Conservation (phyloP, 2,329 filamentous ascomycete genomes). For the Diaporthe citriasiana region DNA sequence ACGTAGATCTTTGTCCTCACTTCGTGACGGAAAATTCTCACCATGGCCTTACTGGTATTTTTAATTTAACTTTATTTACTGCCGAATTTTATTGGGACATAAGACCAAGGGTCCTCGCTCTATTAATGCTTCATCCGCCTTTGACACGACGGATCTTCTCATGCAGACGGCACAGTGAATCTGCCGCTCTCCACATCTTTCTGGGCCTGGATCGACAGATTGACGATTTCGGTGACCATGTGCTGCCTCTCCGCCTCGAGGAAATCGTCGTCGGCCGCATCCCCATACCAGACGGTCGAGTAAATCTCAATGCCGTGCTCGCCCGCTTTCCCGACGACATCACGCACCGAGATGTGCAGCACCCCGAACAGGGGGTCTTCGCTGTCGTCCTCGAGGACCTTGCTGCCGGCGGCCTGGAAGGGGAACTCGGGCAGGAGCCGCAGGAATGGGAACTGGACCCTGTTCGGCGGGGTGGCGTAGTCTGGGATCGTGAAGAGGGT, state of each 20-base stretch:
- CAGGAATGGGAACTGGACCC: constrained; percentile 51
- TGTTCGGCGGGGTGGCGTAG: constrained; percentile 46
- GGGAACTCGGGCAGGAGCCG: constrained; percentile 42
- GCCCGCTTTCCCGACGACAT: constrained; percentile 37
- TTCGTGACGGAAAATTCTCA: background rate
- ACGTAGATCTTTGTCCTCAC: background rate
- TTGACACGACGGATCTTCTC: background rate
- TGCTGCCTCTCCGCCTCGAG: constrained; percentile 47
- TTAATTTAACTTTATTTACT: background rate
- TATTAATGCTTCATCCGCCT: background rate
- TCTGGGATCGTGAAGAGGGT: constrained; percentile 55
- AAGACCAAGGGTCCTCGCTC: background rate
- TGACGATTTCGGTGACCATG: constrained; percentile 47
- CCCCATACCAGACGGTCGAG: constrained; percentile 46
- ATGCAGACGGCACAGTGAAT: constrained; percentile 9
- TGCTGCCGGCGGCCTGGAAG: constrained; percentile 48
- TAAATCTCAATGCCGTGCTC: constrained; percentile 44
- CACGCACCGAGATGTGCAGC: constrained; percentile 45
- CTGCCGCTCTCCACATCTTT: constrained; percentile 45
- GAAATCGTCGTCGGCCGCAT: constrained; percentile 44
- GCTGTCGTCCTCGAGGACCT: constrained; percentile 44
- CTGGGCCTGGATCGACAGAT: constrained; percentile 43
- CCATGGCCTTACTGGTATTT: background rate
- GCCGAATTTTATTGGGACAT: background rate
- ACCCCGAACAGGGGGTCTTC: constrained; percentile 43